phyloP scores from a whole-genome alignment of 2,329 filamentous ascomycete genomes.

The Escovopsis sp. region DNA sequence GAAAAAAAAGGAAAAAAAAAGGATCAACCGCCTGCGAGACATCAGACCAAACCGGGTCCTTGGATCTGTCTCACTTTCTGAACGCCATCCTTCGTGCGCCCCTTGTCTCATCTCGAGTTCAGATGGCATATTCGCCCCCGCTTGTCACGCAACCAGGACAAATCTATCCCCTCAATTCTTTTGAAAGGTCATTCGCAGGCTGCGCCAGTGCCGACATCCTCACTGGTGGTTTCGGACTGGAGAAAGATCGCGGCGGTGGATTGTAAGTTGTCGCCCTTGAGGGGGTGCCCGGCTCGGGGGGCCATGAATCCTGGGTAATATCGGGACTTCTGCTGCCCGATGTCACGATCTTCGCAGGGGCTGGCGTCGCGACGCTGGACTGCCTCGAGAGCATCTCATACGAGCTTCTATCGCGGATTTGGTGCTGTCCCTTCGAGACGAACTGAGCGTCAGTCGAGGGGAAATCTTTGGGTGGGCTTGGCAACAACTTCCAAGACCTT shows the following conservation, averaged over 20 bases:
- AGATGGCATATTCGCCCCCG: no score
- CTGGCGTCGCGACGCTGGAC: slow-evolving; percentile 38
- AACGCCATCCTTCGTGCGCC: no score
- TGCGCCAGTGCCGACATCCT: slow-evolving; percentile 11
- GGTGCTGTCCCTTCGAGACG: slow-evolving; percentile 30
- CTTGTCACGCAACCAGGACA: no score
- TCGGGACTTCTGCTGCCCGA: slow-evolving; percentile 31
- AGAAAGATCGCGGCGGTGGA: slow-evolving; percentile 39
- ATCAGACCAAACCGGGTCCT: no score
- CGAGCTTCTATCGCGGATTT: slow-evolving; percentile 41
- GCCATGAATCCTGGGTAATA: slow-evolving; percentile 34
- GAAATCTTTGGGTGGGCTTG: slow-evolving; percentile 54
- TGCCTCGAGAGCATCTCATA: slow-evolving; percentile 68
- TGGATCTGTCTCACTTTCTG: no score
- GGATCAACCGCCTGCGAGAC: no score
- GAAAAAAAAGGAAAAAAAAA: no score
- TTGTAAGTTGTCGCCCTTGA: slow-evolving; percentile 23
- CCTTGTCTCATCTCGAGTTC: no score
- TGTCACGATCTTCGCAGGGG: slow-evolving; percentile 24
- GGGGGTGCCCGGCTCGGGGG: no score
- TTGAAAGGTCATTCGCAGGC: no score
- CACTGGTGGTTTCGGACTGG: slow-evolving; percentile 36
- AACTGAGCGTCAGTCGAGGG: slow-evolving; percentile 69
- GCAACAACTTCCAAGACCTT: slow-evolving; percentile 23
- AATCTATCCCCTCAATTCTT: no score